Conservation (phyloP, 2,329 filamentous ascomycete genomes). For the Neopestalotiopsis sp. region DNA sequence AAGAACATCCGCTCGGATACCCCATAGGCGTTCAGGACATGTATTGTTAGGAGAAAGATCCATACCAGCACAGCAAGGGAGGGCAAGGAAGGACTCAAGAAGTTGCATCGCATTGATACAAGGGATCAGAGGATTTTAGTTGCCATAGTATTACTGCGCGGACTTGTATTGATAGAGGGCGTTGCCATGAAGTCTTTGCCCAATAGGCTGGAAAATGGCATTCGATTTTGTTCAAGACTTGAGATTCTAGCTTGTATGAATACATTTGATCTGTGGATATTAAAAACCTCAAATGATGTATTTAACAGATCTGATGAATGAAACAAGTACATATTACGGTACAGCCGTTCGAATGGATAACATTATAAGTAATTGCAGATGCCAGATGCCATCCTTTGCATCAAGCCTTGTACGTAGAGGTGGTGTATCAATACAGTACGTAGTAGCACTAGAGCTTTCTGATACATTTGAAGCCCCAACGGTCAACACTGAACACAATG, state of each 20-base stretch:
- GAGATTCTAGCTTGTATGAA: not conserved
- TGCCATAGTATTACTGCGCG: not conserved
- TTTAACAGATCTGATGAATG: too few relatives aligned
- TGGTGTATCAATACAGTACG: not conserved
- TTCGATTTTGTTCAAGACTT: not conserved
- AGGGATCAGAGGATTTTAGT: not conserved
- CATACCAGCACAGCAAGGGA: not conserved
- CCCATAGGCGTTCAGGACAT: conserved; percentile 11
- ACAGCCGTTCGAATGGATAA: too few relatives aligned
- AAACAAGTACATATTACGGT: too few relatives aligned
- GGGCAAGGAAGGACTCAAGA: not conserved
- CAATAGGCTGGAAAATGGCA: not conserved
- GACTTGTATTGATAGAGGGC: not conserved
- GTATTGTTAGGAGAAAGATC: not conserved
- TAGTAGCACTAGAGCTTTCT: not conserved
- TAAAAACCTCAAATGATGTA: too few relatives aligned
- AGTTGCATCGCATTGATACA: not conserved
- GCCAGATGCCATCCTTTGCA: too few relatives aligned
- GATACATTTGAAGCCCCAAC: not conserved
- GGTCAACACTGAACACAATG: not conserved
- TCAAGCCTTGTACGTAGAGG: too few relatives aligned
- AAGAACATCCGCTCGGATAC: conserved; percentile 12
- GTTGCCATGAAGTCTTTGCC: not conserved
- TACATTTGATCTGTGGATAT: too few relatives aligned
- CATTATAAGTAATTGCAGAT: too few relatives aligned